Evolutionary conservation across 768 basidiomycete genomes (phyloP).

Genomic region (Lactarius evosmus): DNA sequence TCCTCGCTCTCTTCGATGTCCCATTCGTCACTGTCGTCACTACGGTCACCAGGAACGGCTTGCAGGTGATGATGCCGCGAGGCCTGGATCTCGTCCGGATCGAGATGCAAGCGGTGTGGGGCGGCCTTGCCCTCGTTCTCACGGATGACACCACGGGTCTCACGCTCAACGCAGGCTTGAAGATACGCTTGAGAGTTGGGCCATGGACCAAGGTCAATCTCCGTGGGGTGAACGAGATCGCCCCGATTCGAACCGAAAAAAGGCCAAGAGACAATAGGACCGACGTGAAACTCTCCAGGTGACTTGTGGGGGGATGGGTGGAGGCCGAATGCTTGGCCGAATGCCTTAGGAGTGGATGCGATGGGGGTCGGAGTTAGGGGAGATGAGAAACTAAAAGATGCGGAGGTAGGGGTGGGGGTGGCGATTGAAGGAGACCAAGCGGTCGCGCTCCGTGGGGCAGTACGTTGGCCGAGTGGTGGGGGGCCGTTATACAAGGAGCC

Average conservation of each 20-base stretch:
- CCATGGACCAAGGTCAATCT: conserved; percentile 83
- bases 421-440: conserved; percentile 28
- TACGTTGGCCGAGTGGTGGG: conserved; percentile 16
- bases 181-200: conserved; percentile 56
- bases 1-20: conserved; percentile 76
- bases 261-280: conserved; percentile 86
- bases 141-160: conserved; percentile 65
- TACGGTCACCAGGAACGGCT: conserved; percentile 68
- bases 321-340: neutral
- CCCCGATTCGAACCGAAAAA: conserved; percentile 86
- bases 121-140: conserved; percentile 78
- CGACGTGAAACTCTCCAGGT: conserved; percentile 52
- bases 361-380: conserved; percentile 16
- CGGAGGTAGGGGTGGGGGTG: conserved; percentile 32
- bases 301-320: conserved; percentile 19
- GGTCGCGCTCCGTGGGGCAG: conserved; percentile 16
- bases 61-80: conserved; percentile 66
- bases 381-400: conserved; percentile 8
- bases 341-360: neutral
- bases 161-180: conserved; percentile 63
- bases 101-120: conserved; percentile 74
- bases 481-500: conserved; percentile 70
- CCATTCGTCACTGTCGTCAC: conserved; percentile 78
- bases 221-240: conserved; percentile 60
- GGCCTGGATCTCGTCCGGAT: conserved; percentile 70